Evolutionary conservation across 164 flowering plant species (phyloP).

Genomic region (Dillenia turbinata): DNA sequence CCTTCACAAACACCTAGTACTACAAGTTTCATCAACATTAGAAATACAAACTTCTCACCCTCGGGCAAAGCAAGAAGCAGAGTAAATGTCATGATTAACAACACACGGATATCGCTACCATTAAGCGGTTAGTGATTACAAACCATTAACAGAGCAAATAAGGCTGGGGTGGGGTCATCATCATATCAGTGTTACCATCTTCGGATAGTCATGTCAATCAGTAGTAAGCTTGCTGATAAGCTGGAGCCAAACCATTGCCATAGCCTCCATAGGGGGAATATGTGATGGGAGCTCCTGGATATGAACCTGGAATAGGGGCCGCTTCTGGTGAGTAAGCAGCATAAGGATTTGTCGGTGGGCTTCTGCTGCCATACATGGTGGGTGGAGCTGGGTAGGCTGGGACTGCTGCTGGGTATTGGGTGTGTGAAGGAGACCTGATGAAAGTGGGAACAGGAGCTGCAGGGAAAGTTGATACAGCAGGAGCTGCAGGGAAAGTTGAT

Average conservation of each 20-base stretch:
- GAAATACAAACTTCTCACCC: conserved; percentile 23
- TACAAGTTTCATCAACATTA: conserved; percentile 42
- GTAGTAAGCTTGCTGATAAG: conserved; percentile 37
- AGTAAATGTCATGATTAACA: conserved; percentile 12
- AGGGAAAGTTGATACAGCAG: conserved; percentile 76
- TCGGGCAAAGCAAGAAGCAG: conserved; percentile 5
- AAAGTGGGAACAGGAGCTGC: conserved; percentile 44
- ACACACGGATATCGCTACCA: conserved; percentile 40
- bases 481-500: conserved; percentile 75
- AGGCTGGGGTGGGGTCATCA: conserved; percentile 22
- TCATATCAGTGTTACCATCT: conserved; percentile 11
- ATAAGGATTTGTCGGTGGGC: conserved; percentile 52
- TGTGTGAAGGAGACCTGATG: conserved; percentile 60
- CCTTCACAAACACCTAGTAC: conserved; percentile 47
- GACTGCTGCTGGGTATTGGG: conserved; percentile 50
- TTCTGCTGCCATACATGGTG: conserved; percentile 60
- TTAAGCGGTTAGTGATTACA: conserved; percentile 38
- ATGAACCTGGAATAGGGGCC: conserved; percentile 26
- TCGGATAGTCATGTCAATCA: conserved; percentile 16
- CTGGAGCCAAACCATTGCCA: conserved; percentile 29
- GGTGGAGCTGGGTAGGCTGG: conserved; percentile 52
- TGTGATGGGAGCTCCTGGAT: conserved; percentile 29
- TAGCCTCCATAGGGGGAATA: conserved; percentile 36
- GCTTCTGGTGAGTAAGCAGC: conserved; percentile 54
- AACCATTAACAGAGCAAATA: conserved; percentile 14